Percentiles rank a stretch among this genome's conserved stretches.
Evolutionary conservation across 1,139 yeast species (phyloP).

Genomic region (Candida glucosophila): DNA sequence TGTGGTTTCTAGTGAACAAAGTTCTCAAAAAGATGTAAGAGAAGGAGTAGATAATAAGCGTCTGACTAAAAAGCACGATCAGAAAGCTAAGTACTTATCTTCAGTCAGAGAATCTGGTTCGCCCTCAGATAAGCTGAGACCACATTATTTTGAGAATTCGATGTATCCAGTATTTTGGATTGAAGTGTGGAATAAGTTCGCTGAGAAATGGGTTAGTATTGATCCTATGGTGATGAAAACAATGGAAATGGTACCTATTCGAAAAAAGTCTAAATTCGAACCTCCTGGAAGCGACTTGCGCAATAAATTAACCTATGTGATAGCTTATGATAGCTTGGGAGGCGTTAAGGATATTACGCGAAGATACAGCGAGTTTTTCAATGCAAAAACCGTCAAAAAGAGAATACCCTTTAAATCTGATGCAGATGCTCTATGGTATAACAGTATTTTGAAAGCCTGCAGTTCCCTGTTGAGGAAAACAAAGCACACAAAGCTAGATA

Average conservation of each 20-base stretch:
- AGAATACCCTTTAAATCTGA: slow-evolving; percentile 52
- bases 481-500: slow-evolving; percentile 42
- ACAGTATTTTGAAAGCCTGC: slow-evolving; percentile 26
- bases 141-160: slow-evolving; percentile 16
- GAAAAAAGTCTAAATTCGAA: slow-evolving; percentile 57
- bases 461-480: slow-evolving; percentile 17
- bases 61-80: slow-evolving; percentile 1
- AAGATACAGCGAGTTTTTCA: slow-evolving; percentile 62
- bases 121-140: neutral
- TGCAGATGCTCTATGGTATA: slow-evolving; percentile 60
- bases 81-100: slow-evolving; percentile 4
- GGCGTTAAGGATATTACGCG: slow-evolving; percentile 77
- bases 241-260: slow-evolving; percentile 58
- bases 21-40: slow-evolving; percentile 1
- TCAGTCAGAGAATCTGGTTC: slow-evolving; percentile 5
- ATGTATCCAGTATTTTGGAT: slow-evolving; percentile 80
- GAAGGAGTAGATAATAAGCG: slow-evolving; percentile 1
- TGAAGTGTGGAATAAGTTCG: slow-evolving; percentile 80
- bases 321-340: slow-evolving; percentile 65
- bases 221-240: slow-evolving; percentile 65
- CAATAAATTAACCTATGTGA: slow-evolving; percentile 62
- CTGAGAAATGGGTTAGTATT: slow-evolving; percentile 72
- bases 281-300: slow-evolving; percentile 59
- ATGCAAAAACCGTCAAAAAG: slow-evolving; percentile 68
- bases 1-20: slow-evolving; percentile 2